These are phyloP conservation scores for Zygosaccharomyces lentus DNA, from an alignment of 805 yeast genomes.

Conservation along the genomic window DNA sequence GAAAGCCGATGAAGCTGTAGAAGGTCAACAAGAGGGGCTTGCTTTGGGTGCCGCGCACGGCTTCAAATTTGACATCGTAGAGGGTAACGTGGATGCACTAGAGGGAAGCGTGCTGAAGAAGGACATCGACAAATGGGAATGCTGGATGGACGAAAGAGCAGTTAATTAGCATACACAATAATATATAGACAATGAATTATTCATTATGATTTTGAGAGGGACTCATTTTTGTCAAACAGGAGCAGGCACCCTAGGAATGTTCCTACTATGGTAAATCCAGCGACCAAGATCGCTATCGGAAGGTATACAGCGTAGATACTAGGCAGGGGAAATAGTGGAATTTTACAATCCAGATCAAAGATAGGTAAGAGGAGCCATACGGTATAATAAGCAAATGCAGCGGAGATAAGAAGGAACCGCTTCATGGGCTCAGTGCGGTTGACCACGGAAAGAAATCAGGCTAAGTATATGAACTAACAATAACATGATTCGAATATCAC, in stretches of 20 bases:
- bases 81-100: conserved; percentile 64
- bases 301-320: conserved; percentile 31
- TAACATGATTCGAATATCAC: no score
- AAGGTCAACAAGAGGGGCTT: conserved; percentile 22
- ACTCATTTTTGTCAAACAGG: conserved; percentile 7
- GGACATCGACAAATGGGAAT: conserved; percentile 56
- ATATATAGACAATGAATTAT: neutral
- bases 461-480: no score
- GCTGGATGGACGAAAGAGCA: conserved; percentile 75
- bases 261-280: conserved; percentile 29
- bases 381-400: conserved; percentile 25
- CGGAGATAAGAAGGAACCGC: conserved; percentile 21
- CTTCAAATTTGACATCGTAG: conserved; percentile 65
- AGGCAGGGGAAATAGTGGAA: conserved; percentile 28
- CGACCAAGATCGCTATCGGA: conserved; percentile 28
- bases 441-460: no score
- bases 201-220: neutral
- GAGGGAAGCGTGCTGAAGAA: conserved; percentile 67
- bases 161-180: conserved; percentile 41
- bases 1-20: conserved; percentile 23
- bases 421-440: conserved; percentile 19
- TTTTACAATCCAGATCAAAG: conserved; percentile 24
- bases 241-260: conserved; percentile 26
- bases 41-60: conserved; percentile 22
- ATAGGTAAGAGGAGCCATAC: conserved; percentile 33